Evolutionary conservation across 768 basidiomycete genomes (phyloP), one percentile per base, ranked within the genome.

Genomic region (Trametes gibbosa): DNA sequence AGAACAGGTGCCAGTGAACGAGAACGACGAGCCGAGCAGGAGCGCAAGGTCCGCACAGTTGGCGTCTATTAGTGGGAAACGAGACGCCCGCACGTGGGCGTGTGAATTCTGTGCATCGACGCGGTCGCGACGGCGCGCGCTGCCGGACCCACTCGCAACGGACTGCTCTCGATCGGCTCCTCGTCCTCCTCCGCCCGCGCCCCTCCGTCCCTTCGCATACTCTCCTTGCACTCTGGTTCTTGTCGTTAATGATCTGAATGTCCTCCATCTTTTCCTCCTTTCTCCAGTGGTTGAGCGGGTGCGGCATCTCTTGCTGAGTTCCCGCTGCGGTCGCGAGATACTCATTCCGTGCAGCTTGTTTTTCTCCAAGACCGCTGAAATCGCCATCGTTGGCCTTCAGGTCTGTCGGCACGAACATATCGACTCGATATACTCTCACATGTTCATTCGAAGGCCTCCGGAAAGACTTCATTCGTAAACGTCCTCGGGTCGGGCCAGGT

Each of bases 381-480:
- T 95, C 62, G 87, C 91, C 9, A 87, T 96, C n/a, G 92, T 96
- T 50, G 93, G 93, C 43, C 76, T 96, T 48, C 92, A 95, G 79
- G 92, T 88, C 41, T 53, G 51, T 50, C 23, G 14, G 21, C 8
- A 5, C 3, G 21, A 23, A 5, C 12, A 24, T 8, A 1, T 6
- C 16, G 41, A 23, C 12, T 21, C 12, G 21, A 23, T 1, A 2
- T 24, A 3, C 1, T 2, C 12, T 5, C 34, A 6, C 35, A 12
- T 2, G 23, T 9, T 1, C 16, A 14, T 39, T 5, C 6, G n/a
- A 1, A 96, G 92, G 92, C 94, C 3, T 95, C 92, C 2, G 95
- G 95, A 45, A 96, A 97, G 77, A 96, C 95, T 3, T 94, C 92
- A 10, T 91, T 97, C 53, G 92, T 95, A 27, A 94, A 96, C 69